Evolutionary conservation across 1,139 yeast genomes (phyloP), one percentile per base, ranked within the genome.

Genomic region (Yamadazyma mexicana): DNA sequence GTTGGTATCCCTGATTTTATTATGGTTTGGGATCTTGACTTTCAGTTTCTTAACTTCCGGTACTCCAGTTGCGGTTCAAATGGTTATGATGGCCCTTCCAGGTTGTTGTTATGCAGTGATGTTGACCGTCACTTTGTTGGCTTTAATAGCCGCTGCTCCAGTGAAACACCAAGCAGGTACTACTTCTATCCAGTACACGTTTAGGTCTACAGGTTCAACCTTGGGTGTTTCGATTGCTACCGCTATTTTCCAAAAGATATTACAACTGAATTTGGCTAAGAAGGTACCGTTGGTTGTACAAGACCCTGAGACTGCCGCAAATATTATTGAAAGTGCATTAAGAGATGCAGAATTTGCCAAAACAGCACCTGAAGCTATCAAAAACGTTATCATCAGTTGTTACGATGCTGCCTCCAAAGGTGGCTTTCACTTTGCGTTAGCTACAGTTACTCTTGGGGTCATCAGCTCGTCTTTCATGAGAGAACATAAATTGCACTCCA

Each of bases 121-220:
- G 58, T 72, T 84, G 47, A 84, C 91, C 0, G 75, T 83, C 11
- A 79, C 89, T 0, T 64, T 84, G 37, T 61, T 83, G 34, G 82
- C 89, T 1, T 69, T 84, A 62, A 82, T 84, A 43, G 81, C 88
- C 0, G 74, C 80, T 1, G 79, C 73, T 8, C 85, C 86, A 2
- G 66, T 62, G 30, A 75, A 78, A 46, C 73, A 69, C 48, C 91
- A 83, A 58, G 91, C 91, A 4, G 76, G 84, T 6, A 77, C 87
- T 0, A 84, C 92, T 0, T 81, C 88, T 1, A 83, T 84, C 44
- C 87, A 83, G 50, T 84, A 84, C 56, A 81, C 87, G 3, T 83
- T 82, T 62, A 68, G 91, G 50, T 81, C 89, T 2, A 78, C 85
- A 5, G 92, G 91, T 0, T 81, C 87, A 1, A 82, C 89, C 0